Base-by-base conservation (phyloP, 768 basidiomycete genomes). In the Boletus sp. region DNA sequence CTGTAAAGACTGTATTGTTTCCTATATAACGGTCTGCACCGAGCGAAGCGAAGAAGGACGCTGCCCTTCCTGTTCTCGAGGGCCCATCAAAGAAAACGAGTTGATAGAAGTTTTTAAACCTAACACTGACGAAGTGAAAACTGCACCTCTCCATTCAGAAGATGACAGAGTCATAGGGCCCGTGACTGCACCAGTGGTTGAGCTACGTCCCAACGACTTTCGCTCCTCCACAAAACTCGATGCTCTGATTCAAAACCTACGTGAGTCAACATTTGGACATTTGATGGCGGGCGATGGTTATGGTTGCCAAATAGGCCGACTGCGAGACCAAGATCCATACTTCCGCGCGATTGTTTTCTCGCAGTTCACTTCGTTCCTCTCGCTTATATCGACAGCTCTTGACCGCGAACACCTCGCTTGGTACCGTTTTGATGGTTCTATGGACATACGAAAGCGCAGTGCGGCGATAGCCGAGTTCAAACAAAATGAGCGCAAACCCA, bases 311-410 rank as follows among this genome's bases (percentile, higher is more conserved):
- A 50, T 57, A 87, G 83, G 82, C 60, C 77, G 82, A 60, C 69
- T 92, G 60, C 74, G 79, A 64, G 77, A 83, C 65, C 79, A 91
- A 74, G 86, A 90, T 55, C 85, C 89, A 1, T 78, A 75, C 62
- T 92, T 90, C 70, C 82, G 89, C 34, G 91, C 88, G 1, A 87
- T 95, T 23, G 87, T 95, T 5, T 95, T 95, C 69, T 93, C 90
- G 1, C 90, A 95, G 62, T 94, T 94, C 60, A 95, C 93, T 0
- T 84, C 83, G 25, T 96, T 94, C 69, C 72, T 96, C 51, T 88
- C 93, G 63, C 75, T 95, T 15, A 91, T 95, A 52, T 83, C 91
- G 62, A 68, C 74, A 1, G 83, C 79, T 5, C 73, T 95, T 50
- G 77, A 85, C 47, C 83, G 88, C 19, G 90, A 94, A 63, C 69